Percentiles rank a stretch among this genome's conserved stretches.
Conservation (phyloP, 2,329 filamentous ascomycete genomes). For the Phyllosticta citribraziliensis region DNA sequence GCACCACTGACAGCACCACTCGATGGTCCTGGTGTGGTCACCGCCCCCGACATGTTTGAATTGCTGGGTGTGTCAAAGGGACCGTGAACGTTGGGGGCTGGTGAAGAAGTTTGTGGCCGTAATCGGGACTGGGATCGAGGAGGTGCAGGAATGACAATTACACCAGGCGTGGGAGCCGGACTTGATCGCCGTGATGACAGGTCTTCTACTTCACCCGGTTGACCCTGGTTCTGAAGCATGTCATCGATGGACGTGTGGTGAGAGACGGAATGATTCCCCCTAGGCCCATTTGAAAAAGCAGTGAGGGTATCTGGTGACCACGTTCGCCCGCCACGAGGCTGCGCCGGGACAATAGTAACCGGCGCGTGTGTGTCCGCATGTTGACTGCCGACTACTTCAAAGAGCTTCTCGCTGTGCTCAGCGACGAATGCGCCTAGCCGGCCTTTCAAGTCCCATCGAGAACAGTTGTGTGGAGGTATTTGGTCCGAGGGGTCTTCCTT, state of each 20-base stretch:
- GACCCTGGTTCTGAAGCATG: neutral
- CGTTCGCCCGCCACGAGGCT: constrained; percentile 41
- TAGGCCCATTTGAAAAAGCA: neutral
- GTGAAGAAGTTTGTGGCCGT: neutral
- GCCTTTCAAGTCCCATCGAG: constrained; percentile 34
- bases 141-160: neutral
- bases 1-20: neutral
- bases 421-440: constrained; percentile 40
- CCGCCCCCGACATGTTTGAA: neutral
- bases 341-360: constrained; percentile 52
- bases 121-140: neutral
- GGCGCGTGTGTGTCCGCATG: constrained; percentile 37
- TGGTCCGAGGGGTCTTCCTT: constrained; percentile 19
- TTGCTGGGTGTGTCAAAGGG: neutral
- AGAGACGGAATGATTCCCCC: neutral
- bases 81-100: neutral
- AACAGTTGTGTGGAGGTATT: constrained; percentile 30
- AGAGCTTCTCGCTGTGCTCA: constrained; percentile 37
- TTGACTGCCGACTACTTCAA: constrained; percentile 25
- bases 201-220: neutral
- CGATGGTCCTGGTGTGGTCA: neutral
- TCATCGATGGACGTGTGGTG: neutral
- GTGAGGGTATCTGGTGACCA: constrained; percentile 40
- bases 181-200: neutral
- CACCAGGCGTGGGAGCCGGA: neutral